Evolutionary conservation across 140 eudicot genomes (phyloP).

Genomic region (Ambrosia hybrid): DNA sequence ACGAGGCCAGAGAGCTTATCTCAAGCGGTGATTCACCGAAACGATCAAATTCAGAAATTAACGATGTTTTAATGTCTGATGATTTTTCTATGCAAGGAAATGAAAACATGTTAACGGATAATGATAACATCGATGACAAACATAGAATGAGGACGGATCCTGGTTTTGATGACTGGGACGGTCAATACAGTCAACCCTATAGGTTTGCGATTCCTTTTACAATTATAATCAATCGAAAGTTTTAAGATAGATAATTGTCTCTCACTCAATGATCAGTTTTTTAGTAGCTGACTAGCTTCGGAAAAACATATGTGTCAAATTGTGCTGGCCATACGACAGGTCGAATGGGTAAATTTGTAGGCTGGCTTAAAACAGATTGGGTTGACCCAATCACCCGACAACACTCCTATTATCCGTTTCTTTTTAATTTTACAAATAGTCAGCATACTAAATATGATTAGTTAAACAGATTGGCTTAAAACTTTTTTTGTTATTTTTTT

Average conservation of each 20-base stretch:
- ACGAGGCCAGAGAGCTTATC: constrained; percentile 35
- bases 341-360: too few species aligned
- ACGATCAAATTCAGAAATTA: constrained; percentile 37
- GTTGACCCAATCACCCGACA: too few species aligned
- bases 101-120: constrained; percentile 33
- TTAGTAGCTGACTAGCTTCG: too few species aligned
- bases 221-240: not conserved
- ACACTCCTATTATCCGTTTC: too few species aligned
- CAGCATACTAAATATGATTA: too few species aligned
- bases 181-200: constrained; percentile 40
- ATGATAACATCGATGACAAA: constrained; percentile 21
- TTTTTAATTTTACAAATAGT: too few species aligned
- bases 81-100: constrained; percentile 42
- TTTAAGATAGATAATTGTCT: not conserved
- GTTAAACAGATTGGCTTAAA: too few species aligned
- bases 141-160: constrained; percentile 44
- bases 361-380: too few species aligned
- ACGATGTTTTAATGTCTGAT: constrained; percentile 32
- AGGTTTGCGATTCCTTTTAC: constrained; percentile 43
- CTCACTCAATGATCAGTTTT: too few species aligned
- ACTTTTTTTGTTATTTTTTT: not conserved
- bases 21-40: constrained; percentile 37
- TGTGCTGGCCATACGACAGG: too few species aligned
- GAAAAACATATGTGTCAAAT: too few species aligned
- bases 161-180: constrained; percentile 50